phyloP scores from a whole-genome alignment of 2,329 filamentous ascomycete species.

The Tothia fuscella region DNA sequence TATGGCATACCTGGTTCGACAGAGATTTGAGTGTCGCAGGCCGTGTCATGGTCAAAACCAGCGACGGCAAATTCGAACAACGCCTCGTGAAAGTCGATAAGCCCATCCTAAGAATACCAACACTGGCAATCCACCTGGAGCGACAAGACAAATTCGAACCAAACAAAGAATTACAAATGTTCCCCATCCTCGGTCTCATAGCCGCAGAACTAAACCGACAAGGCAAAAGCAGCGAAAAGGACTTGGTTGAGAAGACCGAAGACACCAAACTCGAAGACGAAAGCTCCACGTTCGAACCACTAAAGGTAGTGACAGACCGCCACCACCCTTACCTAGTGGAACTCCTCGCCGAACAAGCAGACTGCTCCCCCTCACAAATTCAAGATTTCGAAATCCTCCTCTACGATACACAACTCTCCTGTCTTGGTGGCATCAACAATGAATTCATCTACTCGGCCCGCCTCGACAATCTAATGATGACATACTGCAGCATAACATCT shows the following conservation, averaged over 20 bases:
- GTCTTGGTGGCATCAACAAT: constrained; percentile 77
- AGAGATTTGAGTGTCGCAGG: constrained; percentile 86
- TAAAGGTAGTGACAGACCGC: constrained; percentile 65
- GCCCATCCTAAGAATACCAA: constrained; percentile 84
- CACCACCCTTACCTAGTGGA: constrained; percentile 84
- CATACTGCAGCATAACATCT: constrained; percentile 79
- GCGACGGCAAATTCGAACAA: constrained; percentile 62
- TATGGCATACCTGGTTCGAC: constrained; percentile 99
- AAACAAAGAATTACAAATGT: constrained; percentile 94
- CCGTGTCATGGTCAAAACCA: constrained; percentile 66
- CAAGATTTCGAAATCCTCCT: constrained; percentile 95
- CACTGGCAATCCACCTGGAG: constrained; percentile 86
- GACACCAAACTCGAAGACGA: constrained; percentile 21
- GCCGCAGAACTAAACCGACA: constrained; percentile 78
- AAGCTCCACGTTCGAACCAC: constrained; percentile 50
- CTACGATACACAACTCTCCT: constrained; percentile 87
- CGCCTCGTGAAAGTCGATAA: constrained; percentile 83
- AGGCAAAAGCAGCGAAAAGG: constrained; percentile 38
- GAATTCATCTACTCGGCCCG: constrained; percentile 96
- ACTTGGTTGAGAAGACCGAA: constrained; percentile 31
- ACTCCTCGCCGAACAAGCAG: constrained; percentile 69
- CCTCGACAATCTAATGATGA: constrained; percentile 93
- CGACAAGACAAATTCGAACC: constrained; percentile 77
- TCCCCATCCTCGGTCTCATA: constrained; percentile 81
- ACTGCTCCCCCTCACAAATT: constrained; percentile 56